Evolutionary conservation across 1,284 basidiomycete species (phyloP), one percentile per base, ranked within the genome.

Genomic region (Lignosus rhinocerotis): DNA sequence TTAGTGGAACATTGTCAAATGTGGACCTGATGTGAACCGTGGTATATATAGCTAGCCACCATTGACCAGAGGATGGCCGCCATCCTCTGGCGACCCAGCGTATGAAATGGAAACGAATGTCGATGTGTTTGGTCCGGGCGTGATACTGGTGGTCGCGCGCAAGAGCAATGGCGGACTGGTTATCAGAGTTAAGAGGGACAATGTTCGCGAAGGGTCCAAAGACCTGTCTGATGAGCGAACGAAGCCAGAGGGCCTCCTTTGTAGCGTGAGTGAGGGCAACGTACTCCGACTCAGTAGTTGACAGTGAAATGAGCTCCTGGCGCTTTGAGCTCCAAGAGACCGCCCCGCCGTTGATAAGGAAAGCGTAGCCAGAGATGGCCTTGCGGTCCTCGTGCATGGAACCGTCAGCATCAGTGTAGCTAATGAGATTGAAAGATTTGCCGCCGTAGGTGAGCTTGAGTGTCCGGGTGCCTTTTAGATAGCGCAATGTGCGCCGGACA

Each of bases 111-210:
- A 72, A 66, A 0, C 58, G 61, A 25, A 78, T 67, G 48, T 75
- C 71, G 48, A 79, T 76, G 58, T 80, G 77, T 58, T 78, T 77
- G 16, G 70, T 69, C 1, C 70, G 57, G 0, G 63, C 55, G 50
- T 73, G 70, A 50, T 59, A 66, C 2, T 67, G 56, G 4, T 72
- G 68, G 52, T 76, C 70, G 12, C 66, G 52, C 6, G 71, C 60
- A 1, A 78, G 56, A 2, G 58, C 49, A 34, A 77, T 67, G 7
- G 71, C 70, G 0, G 69, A 60, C 21, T 70, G 56, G 59, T 76
- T 76, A 63, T 78, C 74, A 14, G 41, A 42, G 41, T 42, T 42
- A n/a, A 42, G 45, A 59, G 54, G 34, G n/a, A 41, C 25, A 21
- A 52, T 51, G 45, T 38, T 73, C 59, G 9, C 60, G 47, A 16